Evolutionary conservation across 352 stramenopile genomes (phyloP).

Genomic region (Saprolegnia parasitica): DNA sequence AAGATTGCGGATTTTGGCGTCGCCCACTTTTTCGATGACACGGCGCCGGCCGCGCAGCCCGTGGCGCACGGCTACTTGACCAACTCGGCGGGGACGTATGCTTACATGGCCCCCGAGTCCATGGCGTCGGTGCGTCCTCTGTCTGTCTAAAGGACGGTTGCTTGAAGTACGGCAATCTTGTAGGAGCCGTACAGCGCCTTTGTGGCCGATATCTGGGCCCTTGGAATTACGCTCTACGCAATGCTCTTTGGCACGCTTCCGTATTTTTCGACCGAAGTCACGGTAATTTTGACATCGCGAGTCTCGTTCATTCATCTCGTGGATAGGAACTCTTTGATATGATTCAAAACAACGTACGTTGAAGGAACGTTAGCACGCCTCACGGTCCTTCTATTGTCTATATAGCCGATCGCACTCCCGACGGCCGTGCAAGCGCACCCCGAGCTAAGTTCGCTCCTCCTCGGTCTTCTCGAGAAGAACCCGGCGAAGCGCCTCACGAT

Average conservation of each 20-base stretch:
- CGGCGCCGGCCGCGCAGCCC: conserved; percentile 25
- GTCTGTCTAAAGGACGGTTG: background rate
- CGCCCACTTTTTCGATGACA: conserved; percentile 75
- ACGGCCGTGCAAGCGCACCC: background rate
- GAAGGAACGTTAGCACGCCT: background rate
- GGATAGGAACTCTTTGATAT: conserved; percentile 62
- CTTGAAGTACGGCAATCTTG: conserved; percentile 27
- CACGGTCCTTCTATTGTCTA: no score
- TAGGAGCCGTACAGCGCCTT: conserved; percentile 74
- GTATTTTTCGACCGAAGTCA: conserved; percentile 78
- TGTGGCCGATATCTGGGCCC: conserved; percentile 81
- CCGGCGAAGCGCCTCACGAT: conserved; percentile 65
- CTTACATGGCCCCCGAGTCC: conserved; percentile 80
- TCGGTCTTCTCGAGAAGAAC: conserved; percentile 68
- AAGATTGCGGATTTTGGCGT: conserved; percentile 87
- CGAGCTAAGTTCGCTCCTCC: conserved; percentile 41
- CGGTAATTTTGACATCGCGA: conserved; percentile 23
- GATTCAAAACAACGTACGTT: conserved; percentile 49
- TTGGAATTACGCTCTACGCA: conserved; percentile 80
- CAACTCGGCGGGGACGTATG: conserved; percentile 75
- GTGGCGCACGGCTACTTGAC: conserved; percentile 51
- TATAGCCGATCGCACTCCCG: conserved; percentile 35
- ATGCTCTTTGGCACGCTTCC: conserved; percentile 74
- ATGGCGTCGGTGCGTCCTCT: conserved; percentile 33
- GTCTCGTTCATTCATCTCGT: background rate